phyloP scores from a whole-genome alignment of 2,329 filamentous ascomycete species.

The Ceratocystis eucalypticola region DNA sequence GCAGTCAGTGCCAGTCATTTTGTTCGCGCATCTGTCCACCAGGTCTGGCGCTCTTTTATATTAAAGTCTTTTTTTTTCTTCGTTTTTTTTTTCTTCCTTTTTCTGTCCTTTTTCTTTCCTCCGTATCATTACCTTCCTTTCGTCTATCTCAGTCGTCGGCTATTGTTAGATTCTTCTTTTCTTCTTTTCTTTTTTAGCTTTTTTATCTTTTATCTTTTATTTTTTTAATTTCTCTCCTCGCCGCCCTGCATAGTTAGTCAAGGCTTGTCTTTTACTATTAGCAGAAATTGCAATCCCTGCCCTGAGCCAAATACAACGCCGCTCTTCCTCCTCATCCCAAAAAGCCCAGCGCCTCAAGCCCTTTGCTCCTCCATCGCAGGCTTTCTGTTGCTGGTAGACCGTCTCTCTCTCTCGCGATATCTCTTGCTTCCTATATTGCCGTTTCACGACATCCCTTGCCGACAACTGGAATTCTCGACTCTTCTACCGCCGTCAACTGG shows the following conservation, averaged over 20 bases:
- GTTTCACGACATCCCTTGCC: background rate
- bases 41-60: background rate
- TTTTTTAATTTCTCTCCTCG: constrained; percentile 2
- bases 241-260: background rate
- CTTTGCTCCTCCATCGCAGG: background rate
- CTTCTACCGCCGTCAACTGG: background rate
- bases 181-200: background rate
- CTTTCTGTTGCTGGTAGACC: background rate
- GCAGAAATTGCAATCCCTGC: background rate
- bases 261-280: constrained; percentile 7
- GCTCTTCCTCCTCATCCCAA: background rate
- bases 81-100: background rate
- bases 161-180: constrained; percentile 3
- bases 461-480: background rate
- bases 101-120: background rate
- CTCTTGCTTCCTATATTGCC: background rate
- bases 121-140: background rate
- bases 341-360: background rate
- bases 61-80: background rate
- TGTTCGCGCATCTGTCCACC: background rate
- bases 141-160: background rate
- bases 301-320: background rate
- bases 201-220: background rate
- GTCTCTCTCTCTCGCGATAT: background rate
- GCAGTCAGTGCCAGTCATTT: background rate